These are phyloP conservation scores for Chrysoporthe cubensis DNA, from an alignment of 2,329 filamentous ascomycete species.

Conservation along the genomic window DNA sequence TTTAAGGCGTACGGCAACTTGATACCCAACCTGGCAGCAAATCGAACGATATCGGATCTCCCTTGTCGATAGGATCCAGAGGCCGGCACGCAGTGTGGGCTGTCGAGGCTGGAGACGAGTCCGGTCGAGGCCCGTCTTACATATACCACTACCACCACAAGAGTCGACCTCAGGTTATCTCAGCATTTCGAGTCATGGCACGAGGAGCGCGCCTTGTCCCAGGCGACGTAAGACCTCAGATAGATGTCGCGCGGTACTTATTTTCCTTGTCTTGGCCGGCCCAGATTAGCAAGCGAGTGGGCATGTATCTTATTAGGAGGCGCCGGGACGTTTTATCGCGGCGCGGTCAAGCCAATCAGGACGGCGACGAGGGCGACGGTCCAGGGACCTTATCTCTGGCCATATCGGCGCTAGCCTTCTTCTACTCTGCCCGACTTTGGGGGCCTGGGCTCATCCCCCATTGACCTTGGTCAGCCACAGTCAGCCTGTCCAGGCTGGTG, in stretches of 20 bases:
- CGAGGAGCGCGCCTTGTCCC: background rate
- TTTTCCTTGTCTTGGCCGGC: background rate
- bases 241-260: background rate
- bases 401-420: constrained; percentile 10
- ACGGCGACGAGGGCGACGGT: background rate
- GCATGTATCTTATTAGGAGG: background rate
- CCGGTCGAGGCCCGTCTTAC: background rate
- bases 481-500: background rate
- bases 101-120: background rate
- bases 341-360: constrained; percentile 14
- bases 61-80: background rate
- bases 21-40: background rate
- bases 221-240: background rate
- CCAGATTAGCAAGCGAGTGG: constrained; percentile 8
- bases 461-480: background rate
- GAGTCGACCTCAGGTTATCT: background rate
- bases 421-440: background rate
- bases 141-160: background rate
- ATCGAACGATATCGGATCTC: background rate
- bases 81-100: background rate
- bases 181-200: background rate
- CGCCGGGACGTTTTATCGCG: constrained; percentile 7
- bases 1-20: background rate
- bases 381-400: constrained; percentile 15
- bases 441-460: background rate